phyloP scores from a whole-genome alignment of 805 yeast species.

The Candida multigemmis region DNA sequence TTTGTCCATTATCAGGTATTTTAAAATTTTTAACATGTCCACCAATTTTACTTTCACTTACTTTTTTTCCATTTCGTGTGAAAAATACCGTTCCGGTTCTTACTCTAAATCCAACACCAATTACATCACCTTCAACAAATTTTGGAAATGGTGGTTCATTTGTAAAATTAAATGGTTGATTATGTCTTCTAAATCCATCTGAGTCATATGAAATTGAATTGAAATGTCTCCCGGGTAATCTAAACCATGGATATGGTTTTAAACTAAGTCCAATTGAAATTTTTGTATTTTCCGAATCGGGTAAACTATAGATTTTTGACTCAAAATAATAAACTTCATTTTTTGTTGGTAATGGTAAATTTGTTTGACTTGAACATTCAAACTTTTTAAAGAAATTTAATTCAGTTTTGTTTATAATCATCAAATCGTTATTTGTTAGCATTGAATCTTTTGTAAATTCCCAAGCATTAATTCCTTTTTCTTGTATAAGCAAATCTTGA shows the following conservation, averaged over 20 bases:
- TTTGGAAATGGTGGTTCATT: constrained; percentile 48
- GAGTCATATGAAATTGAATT: constrained; percentile 86
- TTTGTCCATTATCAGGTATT: constrained; percentile 30
- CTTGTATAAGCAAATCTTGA: constrained; percentile 64
- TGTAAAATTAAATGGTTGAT: constrained; percentile 56
- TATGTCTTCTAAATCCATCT: constrained; percentile 68
- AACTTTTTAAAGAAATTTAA: constrained; percentile 48
- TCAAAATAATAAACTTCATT: constrained; percentile 89
- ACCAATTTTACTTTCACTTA: constrained; percentile 72
- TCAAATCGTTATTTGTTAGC: constrained; percentile 44
- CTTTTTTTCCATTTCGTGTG: constrained; percentile 88
- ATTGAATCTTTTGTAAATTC: constrained; percentile 61
- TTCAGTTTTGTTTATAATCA: constrained; percentile 60
- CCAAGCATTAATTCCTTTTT: constrained; percentile 86
- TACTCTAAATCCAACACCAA: constrained; percentile 85
- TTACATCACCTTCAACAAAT: constrained; percentile 75
- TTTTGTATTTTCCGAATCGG: constrained; percentile 42
- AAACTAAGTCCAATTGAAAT: constrained; percentile 77
- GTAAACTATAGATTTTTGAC: constrained; percentile 67
- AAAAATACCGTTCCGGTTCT: constrained; percentile 82
- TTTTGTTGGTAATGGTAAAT: constrained; percentile 73
- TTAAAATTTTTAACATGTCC: constrained; percentile 71
- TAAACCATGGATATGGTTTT: constrained; percentile 86
- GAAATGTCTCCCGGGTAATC: constrained; percentile 87
- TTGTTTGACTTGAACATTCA: constrained; percentile 66